phyloP scores from a whole-genome alignment of 2,329 filamentous ascomycete genomes.

The Cercospora sp. region DNA sequence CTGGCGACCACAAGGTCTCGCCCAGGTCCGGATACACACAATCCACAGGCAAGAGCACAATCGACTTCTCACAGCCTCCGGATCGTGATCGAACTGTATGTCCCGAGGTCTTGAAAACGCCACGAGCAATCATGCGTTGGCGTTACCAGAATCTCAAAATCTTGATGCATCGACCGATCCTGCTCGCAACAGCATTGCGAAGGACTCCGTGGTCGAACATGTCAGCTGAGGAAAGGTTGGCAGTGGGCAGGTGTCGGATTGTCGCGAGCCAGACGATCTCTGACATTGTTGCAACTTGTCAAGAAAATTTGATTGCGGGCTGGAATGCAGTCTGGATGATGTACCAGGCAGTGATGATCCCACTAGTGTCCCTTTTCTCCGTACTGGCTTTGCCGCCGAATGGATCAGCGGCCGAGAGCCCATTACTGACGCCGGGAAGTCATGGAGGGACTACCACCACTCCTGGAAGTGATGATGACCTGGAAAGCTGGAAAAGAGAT shows the following conservation, averaged over 20 bases:
- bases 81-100: slow-evolving; percentile 56
- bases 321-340: slow-evolving; percentile 83
- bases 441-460: slow-evolving; percentile 29
- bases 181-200: slow-evolving; percentile 63
- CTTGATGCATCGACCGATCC: slow-evolving; percentile 70
- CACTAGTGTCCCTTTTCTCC: slow-evolving; percentile 68
- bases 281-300: slow-evolving; percentile 70
- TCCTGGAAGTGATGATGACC: slow-evolving; percentile 34
- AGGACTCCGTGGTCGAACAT: slow-evolving; percentile 53
- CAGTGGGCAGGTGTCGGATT: slow-evolving; percentile 67
- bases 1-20: slow-evolving; percentile 14
- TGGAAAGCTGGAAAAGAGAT: slow-evolving; percentile 44
- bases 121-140: slow-evolving; percentile 77
- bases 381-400: slow-evolving; percentile 24
- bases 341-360: slow-evolving; percentile 78
- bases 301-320: slow-evolving; percentile 71
- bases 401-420: slow-evolving; percentile 46
- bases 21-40: slow-evolving; percentile 17
- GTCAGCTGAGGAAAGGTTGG: slow-evolving; percentile 64
- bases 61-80: slow-evolving; percentile 60
- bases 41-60: slow-evolving; percentile 21
- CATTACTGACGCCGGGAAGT: slow-evolving; percentile 47
- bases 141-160: slow-evolving; percentile 76
- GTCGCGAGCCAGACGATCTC: slow-evolving; percentile 70
- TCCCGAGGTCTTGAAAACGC: slow-evolving; percentile 68